Base-by-base conservation (phyloP, 441 rosid species). In the Gossypium schwendimanii region DNA sequence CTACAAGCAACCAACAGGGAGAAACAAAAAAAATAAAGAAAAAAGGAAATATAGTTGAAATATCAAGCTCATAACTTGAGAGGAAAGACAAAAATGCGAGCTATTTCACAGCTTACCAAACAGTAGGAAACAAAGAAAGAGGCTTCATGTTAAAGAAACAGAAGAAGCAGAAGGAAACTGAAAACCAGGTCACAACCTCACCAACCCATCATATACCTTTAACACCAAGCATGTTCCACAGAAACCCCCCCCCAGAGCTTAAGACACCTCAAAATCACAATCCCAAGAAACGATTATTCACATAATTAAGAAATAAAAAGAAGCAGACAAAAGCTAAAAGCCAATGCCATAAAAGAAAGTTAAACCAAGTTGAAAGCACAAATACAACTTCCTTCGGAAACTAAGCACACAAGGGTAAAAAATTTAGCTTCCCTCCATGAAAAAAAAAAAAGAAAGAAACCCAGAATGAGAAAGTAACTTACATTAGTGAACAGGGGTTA, bases 21-120 rank as follows among this genome's bases (percentile, higher is more conserved):
- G 39, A 33, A 33, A 33, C 39, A 26, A 41, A 49, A 73, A 69
- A 36, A 53, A 66, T 11, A 44, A 14, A 55, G 39, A 26, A 2
- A 73, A 72, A 53, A 62, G 63, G 76, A 36, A 54, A 70, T 73
- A 69, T 28, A 70, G 73, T 71, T 28, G 73, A 81, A 78, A 81
- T 64, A 75, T 71, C 55, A 78, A 73, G 67, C 67, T 79, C 71
- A 58, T 73, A 77, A 76, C 79, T 79, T 68, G 63, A 83, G 77
- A 63, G 33, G 47, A 75, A 80, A 81, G 87, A 77, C 79, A 82
- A 75, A 84, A 81, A 81, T 84, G 88, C 80, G 77, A 81, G 79
- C 76, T 80, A 71, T 68, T 79, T 81, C 65, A 83, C 86, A 80
- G 87, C 88, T 81, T 78, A 87, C 88, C 86, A 82, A 85, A 83